phyloP scores from a whole-genome alignment of 192 early-diverging fungal species.

The Rhizoclosmatium sp. region DNA sequence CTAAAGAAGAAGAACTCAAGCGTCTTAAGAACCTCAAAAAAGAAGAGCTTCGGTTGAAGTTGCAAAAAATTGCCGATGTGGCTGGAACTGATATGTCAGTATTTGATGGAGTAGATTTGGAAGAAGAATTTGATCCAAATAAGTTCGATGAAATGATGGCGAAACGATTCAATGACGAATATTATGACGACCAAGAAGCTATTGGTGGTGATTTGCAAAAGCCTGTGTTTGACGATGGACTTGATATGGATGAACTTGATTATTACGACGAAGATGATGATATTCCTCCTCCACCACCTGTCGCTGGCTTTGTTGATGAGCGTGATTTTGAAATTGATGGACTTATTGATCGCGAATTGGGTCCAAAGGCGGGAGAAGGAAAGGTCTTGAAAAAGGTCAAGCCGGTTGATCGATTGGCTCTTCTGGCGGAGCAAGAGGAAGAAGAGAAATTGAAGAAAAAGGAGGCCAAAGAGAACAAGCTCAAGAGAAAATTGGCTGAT shows the following conservation, averaged over 20 bases:
- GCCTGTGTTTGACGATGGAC: conserved; percentile 85
- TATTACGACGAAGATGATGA: conserved; percentile 44
- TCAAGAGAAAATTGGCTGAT: conserved; percentile 47
- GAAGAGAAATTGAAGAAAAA: conserved; percentile 37
- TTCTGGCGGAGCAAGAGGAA: conserved; percentile 36
- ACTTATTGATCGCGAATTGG: conserved; percentile 15
- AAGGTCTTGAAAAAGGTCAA: conserved; percentile 25
- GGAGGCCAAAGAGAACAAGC: conserved; percentile 38
- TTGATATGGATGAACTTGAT: conserved; percentile 60
- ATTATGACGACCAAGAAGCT: conserved; percentile 60
- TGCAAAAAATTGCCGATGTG: conserved; percentile 87
- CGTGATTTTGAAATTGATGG: conserved; percentile 33
- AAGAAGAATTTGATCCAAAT: conserved; percentile 91
- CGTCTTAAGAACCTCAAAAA: conserved; percentile 92
- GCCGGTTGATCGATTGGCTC: conserved; percentile 24
- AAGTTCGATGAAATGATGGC: conserved; percentile 89
- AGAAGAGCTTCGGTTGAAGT: conserved; percentile 80
- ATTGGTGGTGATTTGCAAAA: conserved; percentile 55
- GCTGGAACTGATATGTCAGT: conserved; percentile 65
- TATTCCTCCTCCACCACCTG: conserved; percentile 12
- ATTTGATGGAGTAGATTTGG: conserved; percentile 82
- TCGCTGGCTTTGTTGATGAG: conserved; percentile 29
- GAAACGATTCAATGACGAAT: conserved; percentile 75
- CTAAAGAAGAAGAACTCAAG: conserved; percentile 86
- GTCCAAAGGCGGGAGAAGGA: conserved; percentile 32